phyloP scores from a whole-genome alignment of 1,139 yeast species.

The Geotrichum macrosporum region DNA sequence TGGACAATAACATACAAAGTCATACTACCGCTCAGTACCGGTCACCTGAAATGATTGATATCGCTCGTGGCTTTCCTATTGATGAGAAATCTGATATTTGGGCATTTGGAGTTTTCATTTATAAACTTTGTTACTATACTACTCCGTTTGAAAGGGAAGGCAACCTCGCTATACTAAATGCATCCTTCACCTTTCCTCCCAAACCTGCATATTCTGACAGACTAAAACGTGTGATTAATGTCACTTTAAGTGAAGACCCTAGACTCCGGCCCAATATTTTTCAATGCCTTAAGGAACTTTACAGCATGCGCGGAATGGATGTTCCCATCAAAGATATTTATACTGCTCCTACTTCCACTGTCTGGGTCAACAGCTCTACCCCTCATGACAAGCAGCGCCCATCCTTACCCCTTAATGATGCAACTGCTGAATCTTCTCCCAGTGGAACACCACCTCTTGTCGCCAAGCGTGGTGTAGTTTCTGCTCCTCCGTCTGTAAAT shows the following conservation, averaged over 20 bases:
- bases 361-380: conserved; percentile 23
- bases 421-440: neutral
- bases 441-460: neutral
- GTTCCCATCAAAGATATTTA: conserved; percentile 47
- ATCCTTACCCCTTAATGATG: conserved; percentile 9
- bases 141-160: conserved; percentile 88
- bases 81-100: conserved; percentile 95
- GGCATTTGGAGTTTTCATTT: conserved; percentile 95
- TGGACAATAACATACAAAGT: conserved; percentile 79
- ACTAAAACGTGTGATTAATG: conserved; percentile 53
- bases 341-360: conserved; percentile 18
- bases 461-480: conserved; percentile 8
- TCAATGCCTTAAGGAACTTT: conserved; percentile 70
- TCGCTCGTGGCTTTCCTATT: conserved; percentile 76
- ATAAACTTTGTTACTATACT: conserved; percentile 86
- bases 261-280: conserved; percentile 78
- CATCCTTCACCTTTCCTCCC: conserved; percentile 56
- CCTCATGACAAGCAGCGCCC: conserved; percentile 16
- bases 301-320: conserved; percentile 49
- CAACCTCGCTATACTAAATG: conserved; percentile 60
- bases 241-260: conserved; percentile 76
- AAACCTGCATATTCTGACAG: conserved; percentile 41
- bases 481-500: conserved; percentile 1
- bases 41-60: conserved; percentile 94
- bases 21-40: conserved; percentile 98